Evolutionary conservation across 1,284 basidiomycete species (phyloP).

Genomic region (Malassezia globosa): DNA sequence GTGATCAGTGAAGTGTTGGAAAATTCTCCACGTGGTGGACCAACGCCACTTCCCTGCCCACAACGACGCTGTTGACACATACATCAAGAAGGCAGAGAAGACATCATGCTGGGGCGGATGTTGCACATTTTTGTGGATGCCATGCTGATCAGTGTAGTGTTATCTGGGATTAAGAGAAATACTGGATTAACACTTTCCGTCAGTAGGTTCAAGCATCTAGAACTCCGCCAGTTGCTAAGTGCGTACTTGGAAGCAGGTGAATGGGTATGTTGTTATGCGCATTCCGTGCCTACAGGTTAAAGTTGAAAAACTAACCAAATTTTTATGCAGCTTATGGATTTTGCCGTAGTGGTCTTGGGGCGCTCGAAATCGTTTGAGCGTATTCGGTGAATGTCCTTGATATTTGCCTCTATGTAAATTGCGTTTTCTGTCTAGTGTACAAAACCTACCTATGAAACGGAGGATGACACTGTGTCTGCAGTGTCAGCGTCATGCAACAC

Average conservation of each 20-base stretch:
- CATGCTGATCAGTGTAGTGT: slow-evolving; percentile 37
- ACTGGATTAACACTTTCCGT: slow-evolving; percentile 40
- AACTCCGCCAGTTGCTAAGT: slow-evolving; percentile 36
- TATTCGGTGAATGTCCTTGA: slow-evolving; percentile 22
- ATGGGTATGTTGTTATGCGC: slow-evolving; percentile 30
- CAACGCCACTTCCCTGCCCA: no score
- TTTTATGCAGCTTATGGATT: slow-evolving; percentile 37
- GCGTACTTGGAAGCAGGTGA: slow-evolving; percentile 44
- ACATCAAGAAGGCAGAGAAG: no score
- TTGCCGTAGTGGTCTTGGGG: slow-evolving; percentile 39
- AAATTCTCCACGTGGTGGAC: no score
- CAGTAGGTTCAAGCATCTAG: slow-evolving; percentile 33
- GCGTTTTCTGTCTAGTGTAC: no score
- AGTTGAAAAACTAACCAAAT: no score
- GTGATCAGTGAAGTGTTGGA: no score
- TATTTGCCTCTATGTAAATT: no score
- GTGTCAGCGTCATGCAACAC: slow-evolving; percentile 18
- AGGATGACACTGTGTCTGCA: not conserved
- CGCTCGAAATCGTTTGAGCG: slow-evolving; percentile 43
- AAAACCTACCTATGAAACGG: not conserved
- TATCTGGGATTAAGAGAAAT: slow-evolving; percentile 42
- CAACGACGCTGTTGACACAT: no score
- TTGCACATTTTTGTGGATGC: slow-evolving; percentile 41
- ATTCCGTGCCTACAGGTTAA: not conserved
- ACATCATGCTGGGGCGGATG: slow-evolving; percentile 39